Evolutionary conservation across 805 yeast species (phyloP).

Genomic region (Saccharomycopsis sp.): DNA sequence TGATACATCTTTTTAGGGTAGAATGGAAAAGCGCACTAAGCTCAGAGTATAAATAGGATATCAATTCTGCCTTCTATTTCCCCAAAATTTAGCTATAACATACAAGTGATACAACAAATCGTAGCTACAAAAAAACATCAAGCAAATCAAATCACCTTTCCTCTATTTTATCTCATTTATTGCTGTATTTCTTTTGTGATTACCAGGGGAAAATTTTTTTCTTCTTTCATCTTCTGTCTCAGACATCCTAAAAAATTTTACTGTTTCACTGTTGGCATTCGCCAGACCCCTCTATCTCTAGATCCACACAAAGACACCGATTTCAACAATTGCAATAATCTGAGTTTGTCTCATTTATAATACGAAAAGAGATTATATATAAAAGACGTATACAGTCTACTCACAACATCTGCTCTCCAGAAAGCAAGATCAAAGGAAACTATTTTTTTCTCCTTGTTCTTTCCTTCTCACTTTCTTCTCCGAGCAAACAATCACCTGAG

Average conservation of each 20-base stretch:
- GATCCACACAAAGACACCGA: too few relatives aligned
- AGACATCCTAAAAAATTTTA: neutral
- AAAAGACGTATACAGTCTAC: too few relatives aligned
- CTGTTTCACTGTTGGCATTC: too few relatives aligned
- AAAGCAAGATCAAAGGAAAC: neutral
- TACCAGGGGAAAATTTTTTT: neutral
- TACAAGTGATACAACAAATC: too few relatives aligned
- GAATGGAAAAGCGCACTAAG: neutral
- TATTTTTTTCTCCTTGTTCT: neutral
- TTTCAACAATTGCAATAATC: neutral
- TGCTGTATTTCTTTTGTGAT: neutral
- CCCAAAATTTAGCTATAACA: neutral
- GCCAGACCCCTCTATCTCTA: neutral
- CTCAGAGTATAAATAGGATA: neutral
- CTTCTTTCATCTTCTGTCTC: neutral
- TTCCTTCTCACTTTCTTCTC: too few relatives aligned
- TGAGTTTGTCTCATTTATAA: neutral
- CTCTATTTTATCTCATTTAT: too few relatives aligned
- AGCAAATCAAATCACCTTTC: too few relatives aligned
- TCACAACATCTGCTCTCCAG: neutral
- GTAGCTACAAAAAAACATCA: too few relatives aligned
- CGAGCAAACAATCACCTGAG: too few relatives aligned
- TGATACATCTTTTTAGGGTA: too few relatives aligned
- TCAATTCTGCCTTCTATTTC: neutral
- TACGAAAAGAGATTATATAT: neutral